Evolutionary conservation across 257 asterid genomes (phyloP).

Genomic region (Parsonsia alboflavescens): DNA sequence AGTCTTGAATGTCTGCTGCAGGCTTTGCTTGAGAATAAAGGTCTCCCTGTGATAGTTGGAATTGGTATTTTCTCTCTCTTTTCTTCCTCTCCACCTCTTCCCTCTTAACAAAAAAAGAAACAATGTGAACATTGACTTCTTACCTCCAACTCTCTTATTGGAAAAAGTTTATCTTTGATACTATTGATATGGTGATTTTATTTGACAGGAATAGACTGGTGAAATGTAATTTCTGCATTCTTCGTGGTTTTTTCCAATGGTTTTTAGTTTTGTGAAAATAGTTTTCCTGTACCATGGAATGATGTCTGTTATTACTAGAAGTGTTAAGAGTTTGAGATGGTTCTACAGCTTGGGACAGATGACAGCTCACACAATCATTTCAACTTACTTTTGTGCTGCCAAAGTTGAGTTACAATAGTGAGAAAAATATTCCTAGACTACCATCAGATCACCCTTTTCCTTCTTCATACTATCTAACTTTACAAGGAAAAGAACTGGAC

Average conservation of each 20-base stretch:
- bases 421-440: neutral
- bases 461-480: neutral
- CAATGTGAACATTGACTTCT: neutral
- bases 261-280: neutral
- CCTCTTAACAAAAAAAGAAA: neutral
- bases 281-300: neutral
- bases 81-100: neutral
- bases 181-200: neutral
- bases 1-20: slow-evolving; percentile 33
- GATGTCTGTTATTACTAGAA: neutral
- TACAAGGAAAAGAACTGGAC: too few relatives aligned
- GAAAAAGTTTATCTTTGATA: neutral
- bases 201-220: neutral
- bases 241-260: neutral
- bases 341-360: neutral
- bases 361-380: slow-evolving; percentile 1
- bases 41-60: slow-evolving; percentile 95
- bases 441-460: neutral
- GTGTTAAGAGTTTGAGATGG: neutral
- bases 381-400: neutral
- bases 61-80: slow-evolving; percentile 54
- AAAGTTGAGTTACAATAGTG: neutral
- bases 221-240: neutral
- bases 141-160: neutral
- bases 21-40: slow-evolving; percentile 94